These are phyloP conservation scores for Aegilops tauschii DNA, from an alignment of 176 grass and related monocot species.

Conservation along the genomic window DNA sequence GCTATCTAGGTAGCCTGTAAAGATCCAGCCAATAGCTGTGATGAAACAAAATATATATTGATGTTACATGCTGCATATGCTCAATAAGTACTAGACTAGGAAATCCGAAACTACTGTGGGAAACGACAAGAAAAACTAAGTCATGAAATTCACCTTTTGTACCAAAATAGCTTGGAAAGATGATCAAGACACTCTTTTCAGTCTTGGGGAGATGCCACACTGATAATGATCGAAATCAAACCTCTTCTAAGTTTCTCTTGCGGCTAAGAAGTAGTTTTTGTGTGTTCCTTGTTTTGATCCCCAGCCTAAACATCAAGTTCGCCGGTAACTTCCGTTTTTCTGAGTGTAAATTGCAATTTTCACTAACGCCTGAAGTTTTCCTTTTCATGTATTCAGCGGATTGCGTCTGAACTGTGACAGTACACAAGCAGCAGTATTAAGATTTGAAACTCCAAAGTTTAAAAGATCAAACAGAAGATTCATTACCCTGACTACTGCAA, in stretches of 20 bases:
- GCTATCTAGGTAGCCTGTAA: background rate
- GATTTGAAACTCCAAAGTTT: background rate
- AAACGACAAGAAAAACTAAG: constrained; percentile 1
- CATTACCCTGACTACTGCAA: background rate
- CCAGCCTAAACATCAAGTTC: constrained; percentile 66
- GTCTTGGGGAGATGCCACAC: background rate
- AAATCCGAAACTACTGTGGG: background rate
- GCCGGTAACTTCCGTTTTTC: constrained; percentile 42
- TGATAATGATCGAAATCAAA: constrained; percentile 21
- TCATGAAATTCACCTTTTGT: constrained; percentile 21
- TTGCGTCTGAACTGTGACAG: constrained; percentile 59
- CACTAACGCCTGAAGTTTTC: constrained; percentile 39
- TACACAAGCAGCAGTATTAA: constrained; percentile 27
- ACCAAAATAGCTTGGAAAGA: background rate
- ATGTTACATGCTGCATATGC: background rate
- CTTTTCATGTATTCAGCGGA: constrained; percentile 77
- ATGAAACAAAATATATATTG: background rate
- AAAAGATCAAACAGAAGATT: background rate
- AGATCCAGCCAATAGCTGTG: background rate
- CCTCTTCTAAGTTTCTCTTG: constrained; percentile 18
- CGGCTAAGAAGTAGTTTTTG: constrained; percentile 58
- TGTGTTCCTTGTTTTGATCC: constrained; percentile 71
- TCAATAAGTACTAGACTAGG: background rate
- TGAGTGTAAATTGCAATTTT: constrained; percentile 24
- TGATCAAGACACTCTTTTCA: constrained; percentile 8